Percentiles rank a stretch among this genome's conserved stretches.
Conservation (phyloP, 1,284 basidiomycete genomes). For the Malassezia furfur region DNA sequence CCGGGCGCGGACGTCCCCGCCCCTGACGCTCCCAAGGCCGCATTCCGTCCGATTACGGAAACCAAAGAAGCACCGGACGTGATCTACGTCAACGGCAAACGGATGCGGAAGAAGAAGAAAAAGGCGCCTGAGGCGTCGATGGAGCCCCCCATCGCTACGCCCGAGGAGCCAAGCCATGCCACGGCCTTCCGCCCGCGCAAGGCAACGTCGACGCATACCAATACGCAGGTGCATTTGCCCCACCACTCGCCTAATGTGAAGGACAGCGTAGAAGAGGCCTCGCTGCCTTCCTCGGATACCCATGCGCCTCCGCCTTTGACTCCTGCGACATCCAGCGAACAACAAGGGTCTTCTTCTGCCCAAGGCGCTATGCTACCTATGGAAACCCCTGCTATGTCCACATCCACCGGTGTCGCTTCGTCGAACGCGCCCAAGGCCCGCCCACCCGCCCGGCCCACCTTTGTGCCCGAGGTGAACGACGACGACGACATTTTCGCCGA, state of each 20-base stretch:
- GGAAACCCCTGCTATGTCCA: no score
- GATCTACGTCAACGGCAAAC: constrained; percentile 46
- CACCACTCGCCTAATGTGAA: not conserved
- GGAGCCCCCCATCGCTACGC: not conserved
- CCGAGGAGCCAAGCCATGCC: not conserved
- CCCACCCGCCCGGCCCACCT: not conserved
- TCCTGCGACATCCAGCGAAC: not conserved
- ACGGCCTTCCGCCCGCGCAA: not conserved
- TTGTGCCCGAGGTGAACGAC: constrained; percentile 25
- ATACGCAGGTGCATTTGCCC: not conserved
- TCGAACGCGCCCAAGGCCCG: not conserved
- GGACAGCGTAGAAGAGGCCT: not conserved
- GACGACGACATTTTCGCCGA: constrained; percentile 69
- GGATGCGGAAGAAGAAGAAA: constrained; percentile 52
- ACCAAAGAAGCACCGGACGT: constrained; percentile 52
- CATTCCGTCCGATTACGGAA: constrained; percentile 72
- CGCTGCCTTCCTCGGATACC: not conserved
- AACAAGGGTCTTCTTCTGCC: no score
- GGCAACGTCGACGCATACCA: not conserved
- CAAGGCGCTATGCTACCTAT: no score
- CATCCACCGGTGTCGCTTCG: no score
- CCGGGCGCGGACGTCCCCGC: constrained; percentile 1
- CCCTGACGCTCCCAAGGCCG: constrained; percentile 58
- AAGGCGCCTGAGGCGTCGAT: not conserved
- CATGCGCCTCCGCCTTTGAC: not conserved